Conservation (phyloP, 1,139 yeast species). For the Taphrina sp. region DNA sequence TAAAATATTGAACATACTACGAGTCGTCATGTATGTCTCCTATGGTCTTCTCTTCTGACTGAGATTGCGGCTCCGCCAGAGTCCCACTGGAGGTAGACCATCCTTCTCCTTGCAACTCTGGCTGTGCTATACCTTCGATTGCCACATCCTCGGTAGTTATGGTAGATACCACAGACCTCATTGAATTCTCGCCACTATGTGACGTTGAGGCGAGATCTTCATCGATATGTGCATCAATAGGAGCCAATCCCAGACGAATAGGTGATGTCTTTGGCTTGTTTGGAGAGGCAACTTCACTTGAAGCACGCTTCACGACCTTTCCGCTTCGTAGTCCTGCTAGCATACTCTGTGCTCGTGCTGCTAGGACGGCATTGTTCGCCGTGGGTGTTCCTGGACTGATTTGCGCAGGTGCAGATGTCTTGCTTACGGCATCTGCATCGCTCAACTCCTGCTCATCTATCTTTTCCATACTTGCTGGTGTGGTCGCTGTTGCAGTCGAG, state of each 20-base stretch:
- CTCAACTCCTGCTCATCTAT: not conserved
- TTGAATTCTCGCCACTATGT: too few relatives aligned
- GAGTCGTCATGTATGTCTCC: not conserved
- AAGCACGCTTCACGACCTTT: slow-evolving; percentile 18
- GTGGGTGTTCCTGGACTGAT: slow-evolving; percentile 20
- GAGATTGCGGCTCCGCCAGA: not conserved
- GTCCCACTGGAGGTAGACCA: not conserved
- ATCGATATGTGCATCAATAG: too few relatives aligned
- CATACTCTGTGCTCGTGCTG: slow-evolving; percentile 35
- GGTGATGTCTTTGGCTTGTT: slow-evolving; percentile 10
- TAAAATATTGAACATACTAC: not conserved
- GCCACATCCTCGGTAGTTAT: too few relatives aligned
- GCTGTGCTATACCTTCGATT: not conserved
- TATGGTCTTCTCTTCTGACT: not conserved
- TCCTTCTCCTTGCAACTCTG: not conserved
- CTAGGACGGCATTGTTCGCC: slow-evolving; percentile 30
- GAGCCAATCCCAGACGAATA: slow-evolving; percentile 1
- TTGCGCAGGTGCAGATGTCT: slow-evolving; percentile 2
- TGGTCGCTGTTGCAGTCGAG: not conserved
- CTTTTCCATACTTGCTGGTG: not conserved
- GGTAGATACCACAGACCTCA: too few relatives aligned
- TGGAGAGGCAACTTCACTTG: slow-evolving; percentile 13
- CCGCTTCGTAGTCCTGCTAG: slow-evolving; percentile 35
- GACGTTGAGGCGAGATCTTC: too few relatives aligned
- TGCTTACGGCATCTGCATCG: not conserved